Conservation (phyloP, 2,329 filamentous ascomycete genomes). For the Paramyrothecium roridum region DNA sequence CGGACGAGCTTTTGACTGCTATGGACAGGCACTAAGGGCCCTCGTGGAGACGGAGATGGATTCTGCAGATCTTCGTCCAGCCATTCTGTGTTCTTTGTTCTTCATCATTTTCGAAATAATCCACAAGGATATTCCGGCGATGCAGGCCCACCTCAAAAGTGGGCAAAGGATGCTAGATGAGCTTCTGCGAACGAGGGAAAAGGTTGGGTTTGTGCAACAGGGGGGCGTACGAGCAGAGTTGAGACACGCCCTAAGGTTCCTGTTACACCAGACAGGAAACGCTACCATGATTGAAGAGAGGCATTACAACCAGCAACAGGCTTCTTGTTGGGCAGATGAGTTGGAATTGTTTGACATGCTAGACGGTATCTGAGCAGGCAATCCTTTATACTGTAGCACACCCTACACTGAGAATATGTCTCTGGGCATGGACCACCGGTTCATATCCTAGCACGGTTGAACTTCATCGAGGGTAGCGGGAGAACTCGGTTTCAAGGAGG, state of each 20-base stretch:
- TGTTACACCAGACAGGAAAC: neutral
- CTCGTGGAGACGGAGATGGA: constrained; percentile 15
- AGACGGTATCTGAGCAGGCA: too few species aligned
- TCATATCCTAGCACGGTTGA: too few species aligned
- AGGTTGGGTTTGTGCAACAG: neutral
- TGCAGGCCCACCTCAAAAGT: constrained; percentile 30
- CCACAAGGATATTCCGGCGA: constrained; percentile 30
- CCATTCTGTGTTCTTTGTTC: constrained; percentile 31
- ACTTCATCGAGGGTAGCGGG: too few species aligned
- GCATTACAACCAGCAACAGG: too few species aligned
- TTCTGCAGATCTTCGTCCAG: constrained; percentile 17
- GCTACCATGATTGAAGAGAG: too few species aligned
- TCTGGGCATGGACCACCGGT: too few species aligned
- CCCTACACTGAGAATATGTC: too few species aligned
- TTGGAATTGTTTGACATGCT: too few species aligned
- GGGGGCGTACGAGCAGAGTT: constrained; percentile 12
- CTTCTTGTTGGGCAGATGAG: too few species aligned
- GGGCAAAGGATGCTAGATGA: constrained; percentile 33
- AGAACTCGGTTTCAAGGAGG: too few species aligned
- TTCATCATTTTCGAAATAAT: constrained; percentile 34
- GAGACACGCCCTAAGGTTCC: constrained; percentile 12
- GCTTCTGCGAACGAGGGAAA: constrained; percentile 13
- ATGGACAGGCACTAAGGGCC: constrained; percentile 27
- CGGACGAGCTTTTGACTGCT: constrained; percentile 25
- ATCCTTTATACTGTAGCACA: too few species aligned